A percentile compares a stretch with the other conserved stretches of the same genome.
Evolutionary conservation across 2,329 filamentous ascomycete species (phyloP).

Genomic region (Thielaviopsis euricoi): DNA sequence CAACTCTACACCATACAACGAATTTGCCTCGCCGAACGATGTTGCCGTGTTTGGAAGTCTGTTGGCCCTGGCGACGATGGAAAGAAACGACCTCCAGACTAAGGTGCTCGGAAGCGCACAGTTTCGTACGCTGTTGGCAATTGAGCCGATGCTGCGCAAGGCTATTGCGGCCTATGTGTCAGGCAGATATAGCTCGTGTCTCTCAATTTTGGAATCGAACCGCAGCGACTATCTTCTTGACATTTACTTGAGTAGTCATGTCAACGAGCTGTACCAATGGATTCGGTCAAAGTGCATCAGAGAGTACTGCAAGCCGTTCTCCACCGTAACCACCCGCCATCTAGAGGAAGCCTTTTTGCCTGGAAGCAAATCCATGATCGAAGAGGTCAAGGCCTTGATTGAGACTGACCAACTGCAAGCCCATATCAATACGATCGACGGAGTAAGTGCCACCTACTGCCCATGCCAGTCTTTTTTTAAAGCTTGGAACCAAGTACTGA

Average conservation of each 20-base stretch:
- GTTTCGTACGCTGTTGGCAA: slow-evolving; percentile 78
- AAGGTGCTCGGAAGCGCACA: slow-evolving; percentile 61
- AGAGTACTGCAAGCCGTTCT: slow-evolving; percentile 85
- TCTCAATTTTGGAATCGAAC: slow-evolving; percentile 68
- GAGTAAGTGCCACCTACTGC: no score
- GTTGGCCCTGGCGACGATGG: slow-evolving; percentile 79
- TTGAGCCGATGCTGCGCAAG: slow-evolving; percentile 85
- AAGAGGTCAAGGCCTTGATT: slow-evolving; percentile 69
- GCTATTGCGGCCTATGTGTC: slow-evolving; percentile 81
- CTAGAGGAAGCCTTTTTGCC: slow-evolving; percentile 62
- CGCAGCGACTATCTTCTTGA: slow-evolving; percentile 81
- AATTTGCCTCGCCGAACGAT: slow-evolving; percentile 69
- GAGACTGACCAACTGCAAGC: slow-evolving; percentile 53
- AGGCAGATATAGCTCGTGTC: slow-evolving; percentile 72
- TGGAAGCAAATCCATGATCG: slow-evolving; percentile 45
- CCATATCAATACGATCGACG: slow-evolving; percentile 69
- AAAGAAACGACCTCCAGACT: slow-evolving; percentile 55
- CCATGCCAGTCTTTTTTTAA: no score
- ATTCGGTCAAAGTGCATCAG: slow-evolving; percentile 86
- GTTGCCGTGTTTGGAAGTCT: slow-evolving; percentile 84
- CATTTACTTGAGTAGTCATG: slow-evolving; percentile 62
- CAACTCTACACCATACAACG: slow-evolving; percentile 41
- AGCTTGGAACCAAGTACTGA: neutral
- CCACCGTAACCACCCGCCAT: slow-evolving; percentile 63
- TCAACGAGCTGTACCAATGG: slow-evolving; percentile 50